Conservation (phyloP, 2,329 filamentous ascomycete species). For the Aspergillus glaucus region DNA sequence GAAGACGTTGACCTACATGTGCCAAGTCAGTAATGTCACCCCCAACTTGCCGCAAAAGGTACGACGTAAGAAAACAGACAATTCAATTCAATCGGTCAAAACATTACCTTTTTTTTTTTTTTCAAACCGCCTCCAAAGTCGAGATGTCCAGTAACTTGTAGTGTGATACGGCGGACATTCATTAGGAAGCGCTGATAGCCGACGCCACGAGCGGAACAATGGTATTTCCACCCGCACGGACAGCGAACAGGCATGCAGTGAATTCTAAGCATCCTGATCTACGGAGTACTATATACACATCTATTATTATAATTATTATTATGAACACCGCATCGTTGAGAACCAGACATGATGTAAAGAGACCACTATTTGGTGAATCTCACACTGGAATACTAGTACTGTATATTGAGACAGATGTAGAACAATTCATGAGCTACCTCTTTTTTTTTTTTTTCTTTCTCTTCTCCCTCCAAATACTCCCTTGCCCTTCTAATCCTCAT, state of each 20-base stretch:
- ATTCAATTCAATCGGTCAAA: neutral
- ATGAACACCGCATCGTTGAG: neutral
- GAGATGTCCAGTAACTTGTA: neutral
- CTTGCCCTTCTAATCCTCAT: neutral
- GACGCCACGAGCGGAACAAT: conserved; percentile 4
- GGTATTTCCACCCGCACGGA: conserved; percentile 1
- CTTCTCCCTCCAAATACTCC: too few species aligned
- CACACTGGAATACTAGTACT: too few species aligned
- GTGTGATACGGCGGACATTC: neutral
- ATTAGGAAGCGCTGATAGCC: neutral
- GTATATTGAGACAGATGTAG: too few species aligned
- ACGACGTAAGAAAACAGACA: neutral
- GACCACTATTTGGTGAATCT: too few species aligned
- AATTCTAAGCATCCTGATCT: neutral
- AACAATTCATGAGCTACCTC: neutral
- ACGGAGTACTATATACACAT: too few species aligned
- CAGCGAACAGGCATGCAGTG: neutral
- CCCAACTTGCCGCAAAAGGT: neutral
- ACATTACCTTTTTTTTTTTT: neutral
- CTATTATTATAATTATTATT: too few species aligned
- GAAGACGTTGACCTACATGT: conserved; percentile 16
- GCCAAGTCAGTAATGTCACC: neutral
- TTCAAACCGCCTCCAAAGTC: neutral
- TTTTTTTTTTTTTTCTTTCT: neutral
- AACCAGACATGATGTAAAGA: too few species aligned